Conservation (phyloP, 2,329 filamentous ascomycete genomes). For the Fusarium tanahbumbuense region DNA sequence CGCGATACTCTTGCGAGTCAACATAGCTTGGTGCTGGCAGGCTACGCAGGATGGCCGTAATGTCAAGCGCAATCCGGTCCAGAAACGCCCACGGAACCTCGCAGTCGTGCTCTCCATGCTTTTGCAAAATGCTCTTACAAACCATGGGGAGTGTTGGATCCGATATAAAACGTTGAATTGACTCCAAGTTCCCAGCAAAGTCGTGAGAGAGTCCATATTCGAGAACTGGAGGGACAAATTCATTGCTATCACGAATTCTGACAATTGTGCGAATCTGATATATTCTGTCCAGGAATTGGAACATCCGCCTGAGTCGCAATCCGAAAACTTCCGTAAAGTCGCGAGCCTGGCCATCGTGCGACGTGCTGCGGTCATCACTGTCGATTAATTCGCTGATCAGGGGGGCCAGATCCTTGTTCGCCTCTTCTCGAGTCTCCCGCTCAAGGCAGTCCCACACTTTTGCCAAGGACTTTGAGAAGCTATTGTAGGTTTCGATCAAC, state of each 20-base stretch:
- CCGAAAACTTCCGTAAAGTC: conserved; percentile 43
- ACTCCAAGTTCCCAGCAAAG: conserved; percentile 31
- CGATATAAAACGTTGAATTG: conserved; percentile 45
- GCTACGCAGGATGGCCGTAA: conserved; percentile 46
- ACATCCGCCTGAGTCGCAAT: conserved; percentile 35
- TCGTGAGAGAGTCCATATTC: conserved; percentile 38
- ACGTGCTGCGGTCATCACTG: conserved; percentile 33
- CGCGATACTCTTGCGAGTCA: conserved; percentile 41
- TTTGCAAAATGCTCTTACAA: conserved; percentile 42
- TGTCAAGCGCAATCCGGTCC: conserved; percentile 46
- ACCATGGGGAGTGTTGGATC: conserved; percentile 43
- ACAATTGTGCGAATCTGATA: conserved; percentile 48
- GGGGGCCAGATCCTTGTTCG: conserved; percentile 44
- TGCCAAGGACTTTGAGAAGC: conserved; percentile 39
- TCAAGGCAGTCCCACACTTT: conserved; percentile 38
- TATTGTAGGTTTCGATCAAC: conserved; percentile 42
- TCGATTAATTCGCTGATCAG: conserved; percentile 39
- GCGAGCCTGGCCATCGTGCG: conserved; percentile 20
- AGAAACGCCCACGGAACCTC: conserved; percentile 43
- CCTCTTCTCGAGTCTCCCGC: conserved; percentile 31
- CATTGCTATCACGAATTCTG: conserved; percentile 42
- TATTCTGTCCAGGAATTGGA: conserved; percentile 39
- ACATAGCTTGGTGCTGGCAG: conserved; percentile 49
- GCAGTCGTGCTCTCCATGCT: conserved; percentile 12
- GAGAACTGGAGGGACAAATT: conserved; percentile 40